phyloP scores from a whole-genome alignment of 257 asterid species.

The Penstemon eatonii region DNA sequence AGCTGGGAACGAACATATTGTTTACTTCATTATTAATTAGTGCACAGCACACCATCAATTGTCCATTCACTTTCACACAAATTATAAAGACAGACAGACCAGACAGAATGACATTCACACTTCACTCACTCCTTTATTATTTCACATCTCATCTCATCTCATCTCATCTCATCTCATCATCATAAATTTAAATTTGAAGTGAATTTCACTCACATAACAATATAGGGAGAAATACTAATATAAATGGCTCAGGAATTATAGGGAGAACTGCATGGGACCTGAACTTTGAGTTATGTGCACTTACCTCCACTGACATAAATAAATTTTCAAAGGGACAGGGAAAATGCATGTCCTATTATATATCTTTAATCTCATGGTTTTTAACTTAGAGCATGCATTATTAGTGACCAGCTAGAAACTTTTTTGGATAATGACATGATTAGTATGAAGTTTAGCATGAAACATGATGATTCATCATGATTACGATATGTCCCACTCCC shows the following conservation, averaged over 20 bases:
- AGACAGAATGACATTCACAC: neutral
- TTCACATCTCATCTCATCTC: constrained; percentile 15
- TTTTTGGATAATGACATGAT: constrained; percentile 40
- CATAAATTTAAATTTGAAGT: too few species aligned
- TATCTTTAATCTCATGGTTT: too few species aligned
- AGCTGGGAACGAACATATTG: constrained; percentile 4
- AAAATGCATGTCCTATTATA: neutral
- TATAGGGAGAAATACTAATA: too few species aligned
- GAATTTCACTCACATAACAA: too few species aligned
- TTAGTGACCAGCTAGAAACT: constrained; percentile 24
- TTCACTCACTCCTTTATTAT: neutral
- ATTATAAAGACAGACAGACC: constrained; percentile 14
- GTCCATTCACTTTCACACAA: neutral
- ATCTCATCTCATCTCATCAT: constrained; percentile 15
- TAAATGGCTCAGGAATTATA: too few species aligned
- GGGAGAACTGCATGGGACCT: too few species aligned
- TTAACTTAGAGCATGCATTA: neutral
- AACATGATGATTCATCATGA: constrained; percentile 28
- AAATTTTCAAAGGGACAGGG: neutral
- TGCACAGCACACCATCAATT: constrained; percentile 21
- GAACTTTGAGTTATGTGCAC: too few species aligned
- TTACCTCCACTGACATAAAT: neutral
- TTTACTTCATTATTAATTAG: neutral
- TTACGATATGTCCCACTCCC: constrained; percentile 32
- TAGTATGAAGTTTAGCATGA: constrained; percentile 22